Percentiles rank a stretch among this genome's conserved stretches.
Conservation (phyloP, 2,329 filamentous ascomycete genomes). For the Paecilomyces variotii region DNA sequence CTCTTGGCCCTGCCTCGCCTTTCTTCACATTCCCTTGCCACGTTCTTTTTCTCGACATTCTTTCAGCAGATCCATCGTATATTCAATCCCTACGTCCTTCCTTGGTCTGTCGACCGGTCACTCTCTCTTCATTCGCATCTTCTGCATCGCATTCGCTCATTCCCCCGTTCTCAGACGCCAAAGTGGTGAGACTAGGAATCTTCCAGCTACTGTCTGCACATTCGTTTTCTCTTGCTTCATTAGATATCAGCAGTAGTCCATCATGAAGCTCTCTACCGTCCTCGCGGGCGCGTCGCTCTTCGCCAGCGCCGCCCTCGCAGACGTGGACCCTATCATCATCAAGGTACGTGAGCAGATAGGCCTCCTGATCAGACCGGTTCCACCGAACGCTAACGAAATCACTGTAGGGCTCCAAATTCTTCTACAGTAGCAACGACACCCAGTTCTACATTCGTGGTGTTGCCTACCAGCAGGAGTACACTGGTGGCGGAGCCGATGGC, state of each 20-base stretch:
- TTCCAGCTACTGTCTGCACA: background rate
- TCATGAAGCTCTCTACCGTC: conserved; percentile 47
- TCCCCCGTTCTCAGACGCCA: background rate
- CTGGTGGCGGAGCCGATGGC: conserved; percentile 44
- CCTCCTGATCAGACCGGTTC: too few species aligned
- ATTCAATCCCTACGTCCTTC: background rate
- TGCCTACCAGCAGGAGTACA: conserved; percentile 66
- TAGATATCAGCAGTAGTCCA: conserved; percentile 19
- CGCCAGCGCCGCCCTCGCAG: conserved; percentile 42
- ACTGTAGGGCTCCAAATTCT: conserved; percentile 69
- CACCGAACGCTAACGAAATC: background rate
- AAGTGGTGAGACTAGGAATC: background rate
- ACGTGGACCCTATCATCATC: conserved; percentile 50
- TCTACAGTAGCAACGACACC: conserved; percentile 72
- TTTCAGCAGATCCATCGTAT: conserved; percentile 5
- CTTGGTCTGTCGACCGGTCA: background rate
- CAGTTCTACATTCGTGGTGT: conserved; percentile 84
- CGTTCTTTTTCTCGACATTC: conserved; percentile 8
- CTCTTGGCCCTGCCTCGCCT: background rate
- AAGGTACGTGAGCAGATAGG: conserved; percentile 46
- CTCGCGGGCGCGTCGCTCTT: conserved; percentile 47
- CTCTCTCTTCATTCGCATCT: background rate
- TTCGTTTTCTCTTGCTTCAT: conserved; percentile 1
- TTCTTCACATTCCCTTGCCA: background rate
- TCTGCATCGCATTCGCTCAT: background rate